phyloP scores from a whole-genome alignment of 805 yeast species.

The Jamesozyma spencerorum region DNA sequence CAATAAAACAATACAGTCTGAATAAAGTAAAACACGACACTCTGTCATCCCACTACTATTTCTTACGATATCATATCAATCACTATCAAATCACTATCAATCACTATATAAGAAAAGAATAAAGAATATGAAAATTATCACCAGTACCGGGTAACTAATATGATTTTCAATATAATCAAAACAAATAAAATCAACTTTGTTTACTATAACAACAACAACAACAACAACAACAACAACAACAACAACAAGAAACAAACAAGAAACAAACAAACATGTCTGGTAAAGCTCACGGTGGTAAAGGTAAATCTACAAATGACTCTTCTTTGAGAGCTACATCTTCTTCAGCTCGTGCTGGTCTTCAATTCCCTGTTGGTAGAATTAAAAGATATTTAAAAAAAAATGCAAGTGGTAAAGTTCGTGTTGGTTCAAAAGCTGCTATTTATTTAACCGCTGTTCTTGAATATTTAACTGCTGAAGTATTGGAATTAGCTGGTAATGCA shows the following conservation, averaged over 20 bases:
- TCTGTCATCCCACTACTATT: no score
- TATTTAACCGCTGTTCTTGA: slow-evolving; percentile 93
- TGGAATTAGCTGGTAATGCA: slow-evolving; percentile 97
- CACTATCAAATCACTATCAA: no score
- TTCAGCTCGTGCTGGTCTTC: slow-evolving; percentile 89
- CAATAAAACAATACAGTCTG: no score
- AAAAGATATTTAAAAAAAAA: slow-evolving; percentile 89
- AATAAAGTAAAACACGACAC: no score
- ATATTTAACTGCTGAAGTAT: slow-evolving; percentile 91
- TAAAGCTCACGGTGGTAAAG: slow-evolving; percentile 94
- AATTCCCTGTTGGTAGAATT: slow-evolving; percentile 98
- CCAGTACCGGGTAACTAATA: no score
- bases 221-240: not conserved
- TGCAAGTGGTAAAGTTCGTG: slow-evolving; percentile 77
- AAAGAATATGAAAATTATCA: no score
- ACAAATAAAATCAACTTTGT: not conserved
- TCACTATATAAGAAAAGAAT: no score
- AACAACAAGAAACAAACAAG: not conserved
- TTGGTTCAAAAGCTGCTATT: slow-evolving; percentile 92
- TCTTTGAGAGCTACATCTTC: slow-evolving; percentile 61
- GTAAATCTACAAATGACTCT: slow-evolving; percentile 65
- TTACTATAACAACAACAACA: slow-evolving; percentile 1
- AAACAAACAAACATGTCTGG: slow-evolving; percentile 46
- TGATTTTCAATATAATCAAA: no score
- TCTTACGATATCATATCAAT: no score